A percentile compares a stretch with the other conserved stretches of the same genome.
Conservation (phyloP, 2,329 filamentous ascomycete genomes). For the Pseudocercospora eumusae region DNA sequence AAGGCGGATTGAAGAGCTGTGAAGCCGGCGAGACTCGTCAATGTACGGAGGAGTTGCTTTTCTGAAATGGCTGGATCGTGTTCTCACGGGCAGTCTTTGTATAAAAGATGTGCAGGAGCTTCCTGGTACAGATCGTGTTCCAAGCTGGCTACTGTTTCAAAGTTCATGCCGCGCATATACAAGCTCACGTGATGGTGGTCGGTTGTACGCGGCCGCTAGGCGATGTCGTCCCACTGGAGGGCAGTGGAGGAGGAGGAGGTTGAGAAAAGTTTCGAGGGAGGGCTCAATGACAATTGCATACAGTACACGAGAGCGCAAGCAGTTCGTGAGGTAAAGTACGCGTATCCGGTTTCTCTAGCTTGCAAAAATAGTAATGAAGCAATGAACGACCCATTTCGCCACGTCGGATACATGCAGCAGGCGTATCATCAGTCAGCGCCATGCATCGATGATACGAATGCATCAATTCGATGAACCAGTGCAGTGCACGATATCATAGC, state of each 20-base stretch:
- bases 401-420: conserved; percentile 13
- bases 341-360: too few relatives aligned
- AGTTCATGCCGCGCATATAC: conserved; percentile 17
- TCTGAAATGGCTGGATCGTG: neutral
- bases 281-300: too few relatives aligned
- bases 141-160: conserved; percentile 21
- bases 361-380: conserved; percentile 7
- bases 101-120: conserved; percentile 6
- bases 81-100: neutral
- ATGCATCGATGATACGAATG: neutral
- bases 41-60: neutral
- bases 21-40: neutral
- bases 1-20: neutral
- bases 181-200: conserved; percentile 16
- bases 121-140: conserved; percentile 18
- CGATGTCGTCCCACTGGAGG: conserved; percentile 9
- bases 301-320: too few relatives aligned
- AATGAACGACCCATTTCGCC: conserved; percentile 13
- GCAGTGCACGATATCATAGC: neutral
- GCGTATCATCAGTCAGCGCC: neutral
- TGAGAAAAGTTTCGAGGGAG: too few relatives aligned
- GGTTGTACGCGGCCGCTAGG: conserved; percentile 17
- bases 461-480: neutral
- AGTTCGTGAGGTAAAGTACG: neutral
- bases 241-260: too few relatives aligned